Percentiles rank a stretch among this genome's conserved stretches.
Conservation (phyloP, 257 asterid genomes). For the Solanum appendiculatum region DNA sequence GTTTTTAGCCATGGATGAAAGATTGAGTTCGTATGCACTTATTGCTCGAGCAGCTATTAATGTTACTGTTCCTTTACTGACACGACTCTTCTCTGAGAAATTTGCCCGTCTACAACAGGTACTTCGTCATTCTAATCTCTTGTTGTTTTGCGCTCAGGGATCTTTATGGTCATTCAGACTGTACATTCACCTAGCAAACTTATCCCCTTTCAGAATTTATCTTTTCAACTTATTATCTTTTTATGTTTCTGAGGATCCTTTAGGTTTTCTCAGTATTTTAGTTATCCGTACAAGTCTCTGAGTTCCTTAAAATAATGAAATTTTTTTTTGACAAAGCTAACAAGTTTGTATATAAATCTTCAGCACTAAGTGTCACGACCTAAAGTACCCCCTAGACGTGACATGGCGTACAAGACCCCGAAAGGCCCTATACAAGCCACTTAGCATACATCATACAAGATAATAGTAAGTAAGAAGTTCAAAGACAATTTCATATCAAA, state of each 20-base stretch:
- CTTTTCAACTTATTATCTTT: neutral
- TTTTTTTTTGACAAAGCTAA: too few relatives aligned
- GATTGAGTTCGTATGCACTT: conserved; percentile 90
- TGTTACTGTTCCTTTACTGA: conserved; percentile 56
- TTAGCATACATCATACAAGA: too few relatives aligned
- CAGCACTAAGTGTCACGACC: too few relatives aligned
- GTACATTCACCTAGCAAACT: neutral
- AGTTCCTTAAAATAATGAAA: neutral
- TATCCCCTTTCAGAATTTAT: neutral
- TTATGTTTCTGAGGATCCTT: neutral
- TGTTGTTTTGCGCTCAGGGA: neutral
- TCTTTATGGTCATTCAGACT: neutral
- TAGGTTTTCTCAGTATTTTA: neutral
- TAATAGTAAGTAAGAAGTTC: too few relatives aligned
- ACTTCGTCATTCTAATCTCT: neutral
- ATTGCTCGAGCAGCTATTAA: conserved; percentile 90
- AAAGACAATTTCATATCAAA: too few relatives aligned
- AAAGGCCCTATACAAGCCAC: too few relatives aligned
- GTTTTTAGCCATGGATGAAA: conserved; percentile 91
- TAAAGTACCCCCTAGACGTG: too few relatives aligned
- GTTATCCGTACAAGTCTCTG: neutral
- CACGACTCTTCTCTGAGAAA: conserved; percentile 57
- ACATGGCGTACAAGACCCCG: too few relatives aligned
- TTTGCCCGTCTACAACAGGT: conserved; percentile 78
- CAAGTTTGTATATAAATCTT: too few relatives aligned